A percentile compares a stretch with the other conserved stretches of the same genome.
phyloP scores from a whole-genome alignment of 352 stramenopile species.

The Globisporangium iwayamae region DNA sequence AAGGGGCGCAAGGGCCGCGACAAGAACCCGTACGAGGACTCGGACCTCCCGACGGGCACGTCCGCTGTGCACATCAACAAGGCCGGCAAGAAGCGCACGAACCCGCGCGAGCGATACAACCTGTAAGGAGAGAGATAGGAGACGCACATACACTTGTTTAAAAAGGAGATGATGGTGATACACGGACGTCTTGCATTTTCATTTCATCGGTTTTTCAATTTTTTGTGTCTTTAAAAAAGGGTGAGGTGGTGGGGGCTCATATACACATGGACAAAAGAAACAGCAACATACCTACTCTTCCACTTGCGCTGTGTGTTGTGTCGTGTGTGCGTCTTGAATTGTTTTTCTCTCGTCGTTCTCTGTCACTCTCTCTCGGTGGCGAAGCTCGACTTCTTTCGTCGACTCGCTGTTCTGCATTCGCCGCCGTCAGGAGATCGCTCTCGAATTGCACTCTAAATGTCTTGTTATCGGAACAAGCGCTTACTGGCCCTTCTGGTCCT shows the following conservation, averaged over 20 bases:
- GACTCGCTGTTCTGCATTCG: background rate
- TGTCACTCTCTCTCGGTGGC: constrained; percentile 1
- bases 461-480: constrained; percentile 13
- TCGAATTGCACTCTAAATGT: constrained; percentile 10
- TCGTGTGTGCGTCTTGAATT: constrained; percentile 1
- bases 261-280: constrained; percentile 19
- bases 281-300: constrained; percentile 11
- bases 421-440: constrained; percentile 1
- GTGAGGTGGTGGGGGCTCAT: constrained; percentile 6
- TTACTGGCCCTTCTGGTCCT: constrained; percentile 84
- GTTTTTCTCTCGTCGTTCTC: constrained; percentile 1
- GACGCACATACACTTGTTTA: background rate
- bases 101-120: constrained; percentile 38
- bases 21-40: constrained; percentile 96
- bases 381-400: constrained; percentile 5
- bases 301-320: constrained; percentile 6
- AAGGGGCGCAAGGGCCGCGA: constrained; percentile 96
- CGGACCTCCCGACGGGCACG: constrained; percentile 54
- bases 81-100: constrained; percentile 73
- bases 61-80: constrained; percentile 62
- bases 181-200: background rate
- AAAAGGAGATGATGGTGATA: background rate
- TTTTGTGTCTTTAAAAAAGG: constrained; percentile 7
- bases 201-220: constrained; percentile 12
- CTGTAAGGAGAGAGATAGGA: constrained; percentile 12